A percentile compares a stretch with the other conserved stretches of the same genome.
phyloP scores from a whole-genome alignment of 2,329 filamentous ascomycete species.

The Calonectria multiphialidica region DNA sequence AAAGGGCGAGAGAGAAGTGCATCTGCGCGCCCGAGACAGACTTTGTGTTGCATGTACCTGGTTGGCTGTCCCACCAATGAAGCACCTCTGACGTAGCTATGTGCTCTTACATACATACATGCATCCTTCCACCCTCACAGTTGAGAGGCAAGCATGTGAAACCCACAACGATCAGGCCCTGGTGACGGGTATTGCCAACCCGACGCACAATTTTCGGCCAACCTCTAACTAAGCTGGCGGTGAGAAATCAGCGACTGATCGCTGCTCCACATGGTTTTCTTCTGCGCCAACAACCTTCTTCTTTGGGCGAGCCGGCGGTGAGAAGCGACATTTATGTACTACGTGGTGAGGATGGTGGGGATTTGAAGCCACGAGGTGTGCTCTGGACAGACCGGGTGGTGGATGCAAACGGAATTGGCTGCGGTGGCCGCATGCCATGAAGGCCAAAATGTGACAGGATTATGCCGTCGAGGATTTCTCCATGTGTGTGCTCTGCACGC shows the following conservation, averaged over 20 bases:
- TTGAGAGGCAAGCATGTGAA: slow-evolving; percentile 7
- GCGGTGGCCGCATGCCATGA: slow-evolving; percentile 23
- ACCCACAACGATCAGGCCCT: not conserved
- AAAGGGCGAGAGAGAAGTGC: too few species aligned
- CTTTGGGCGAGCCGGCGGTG: slow-evolving; percentile 12
- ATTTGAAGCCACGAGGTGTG: not conserved
- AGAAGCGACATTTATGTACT: not conserved
- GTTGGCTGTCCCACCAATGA: not conserved
- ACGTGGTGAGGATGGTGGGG: not conserved
- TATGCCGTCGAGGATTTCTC: slow-evolving; percentile 4
- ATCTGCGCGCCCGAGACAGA: not conserved
- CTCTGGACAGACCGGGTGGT: not conserved
- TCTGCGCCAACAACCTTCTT: not conserved
- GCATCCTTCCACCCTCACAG: too few species aligned
- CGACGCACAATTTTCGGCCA: not conserved
- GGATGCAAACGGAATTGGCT: slow-evolving; percentile 16
- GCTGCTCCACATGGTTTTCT: not conserved
- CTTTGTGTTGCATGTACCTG: not conserved
- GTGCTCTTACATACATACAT: too few species aligned
- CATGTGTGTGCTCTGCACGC: slow-evolving; percentile 6
- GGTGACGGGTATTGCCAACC: not conserved
- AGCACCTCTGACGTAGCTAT: not conserved
- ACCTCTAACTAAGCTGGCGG: not conserved
- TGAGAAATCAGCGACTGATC: not conserved
- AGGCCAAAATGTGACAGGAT: slow-evolving; percentile 17